Base-by-base conservation (phyloP, 768 basidiomycete species). In the Hypholoma sublateritium region DNA sequence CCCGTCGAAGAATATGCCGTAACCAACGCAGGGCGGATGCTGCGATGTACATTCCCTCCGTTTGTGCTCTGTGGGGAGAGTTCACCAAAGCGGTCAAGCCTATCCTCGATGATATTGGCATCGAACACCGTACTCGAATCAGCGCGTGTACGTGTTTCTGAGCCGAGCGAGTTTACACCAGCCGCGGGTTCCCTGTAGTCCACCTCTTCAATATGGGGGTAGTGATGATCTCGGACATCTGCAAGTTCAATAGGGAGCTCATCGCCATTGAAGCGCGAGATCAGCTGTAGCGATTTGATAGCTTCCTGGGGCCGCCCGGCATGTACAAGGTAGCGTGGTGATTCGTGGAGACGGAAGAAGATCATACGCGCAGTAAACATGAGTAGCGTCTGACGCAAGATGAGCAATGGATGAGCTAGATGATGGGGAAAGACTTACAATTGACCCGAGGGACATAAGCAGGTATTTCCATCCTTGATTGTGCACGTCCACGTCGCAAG, bases 381-480 rank as follows among this genome's bases (percentile, higher is more conserved):
- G 2, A 76, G 71, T 6, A 95, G 74, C 7, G 94, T 97, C 95
- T 98, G 64, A 52, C 12, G 8, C 17, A 35, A 44, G 46, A 53
- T 62, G 22, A 53, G 52, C 49, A 28, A 42, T 43, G 5, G 21
- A 19, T 39, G 16, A 35, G 48, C 32, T 8, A 42, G 53, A 63
- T 51, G 61, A 55, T 22, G 34, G 25, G n/a, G 17, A n/a, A 48
- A 43, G 42, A 82, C 93, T 70, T 70, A 98, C 96, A 53, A 98
- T 80, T 13, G 88, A 67, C n/a, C 88, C 92, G 9, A 98, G 80
- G 24, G 80, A 76, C 48, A 83, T 77, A 11, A 99, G 81, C 54
- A 97, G 80, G 58, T 89, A 88, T 69, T 90, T 85, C 96, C 96
- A 99, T 7, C 97, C 97, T 55, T 77, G 75, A 67, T 98, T 98